Evolutionary conservation across 352 stramenopile genomes (phyloP).

Genomic region (Globisporangium rhizosaccharum): DNA sequence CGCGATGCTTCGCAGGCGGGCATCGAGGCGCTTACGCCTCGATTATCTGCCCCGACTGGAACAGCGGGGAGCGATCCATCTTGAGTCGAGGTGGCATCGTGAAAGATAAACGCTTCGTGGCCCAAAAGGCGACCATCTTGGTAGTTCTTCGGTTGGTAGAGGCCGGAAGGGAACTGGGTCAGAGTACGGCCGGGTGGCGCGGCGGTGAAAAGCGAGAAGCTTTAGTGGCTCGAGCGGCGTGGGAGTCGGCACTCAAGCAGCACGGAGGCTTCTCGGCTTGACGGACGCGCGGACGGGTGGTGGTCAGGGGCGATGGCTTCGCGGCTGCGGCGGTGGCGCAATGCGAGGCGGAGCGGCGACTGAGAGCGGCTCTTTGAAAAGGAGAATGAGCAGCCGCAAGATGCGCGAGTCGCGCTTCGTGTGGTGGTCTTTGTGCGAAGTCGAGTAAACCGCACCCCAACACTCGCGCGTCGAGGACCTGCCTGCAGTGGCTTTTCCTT

Average conservation of each 20-base stretch:
- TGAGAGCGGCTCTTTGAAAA: not conserved
- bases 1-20: slow-evolving; percentile 13
- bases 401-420: too few species aligned
- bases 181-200: slow-evolving; percentile 20
- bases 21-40: slow-evolving; percentile 25
- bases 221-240: slow-evolving; percentile 14
- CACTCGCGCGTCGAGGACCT: not conserved
- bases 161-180: slow-evolving; percentile 26
- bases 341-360: not conserved
- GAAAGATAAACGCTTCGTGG: slow-evolving; percentile 12
- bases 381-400: not conserved
- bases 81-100: slow-evolving; percentile 8
- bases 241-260: slow-evolving; percentile 6
- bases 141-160: slow-evolving; percentile 38
- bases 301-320: not conserved
- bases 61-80: slow-evolving; percentile 12
- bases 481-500: not conserved
- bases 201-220: slow-evolving; percentile 38
- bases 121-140: slow-evolving; percentile 21
- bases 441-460: not conserved
- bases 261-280: slow-evolving; percentile 16
- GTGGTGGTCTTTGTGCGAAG: too few species aligned
- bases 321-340: slow-evolving; percentile 8
- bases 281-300: slow-evolving; percentile 7
- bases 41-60: slow-evolving; percentile 15